These are phyloP conservation scores for Xylariomycetidae sp. DNA, from an alignment of 2,329 filamentous ascomycete genomes.

Conservation along the genomic window DNA sequence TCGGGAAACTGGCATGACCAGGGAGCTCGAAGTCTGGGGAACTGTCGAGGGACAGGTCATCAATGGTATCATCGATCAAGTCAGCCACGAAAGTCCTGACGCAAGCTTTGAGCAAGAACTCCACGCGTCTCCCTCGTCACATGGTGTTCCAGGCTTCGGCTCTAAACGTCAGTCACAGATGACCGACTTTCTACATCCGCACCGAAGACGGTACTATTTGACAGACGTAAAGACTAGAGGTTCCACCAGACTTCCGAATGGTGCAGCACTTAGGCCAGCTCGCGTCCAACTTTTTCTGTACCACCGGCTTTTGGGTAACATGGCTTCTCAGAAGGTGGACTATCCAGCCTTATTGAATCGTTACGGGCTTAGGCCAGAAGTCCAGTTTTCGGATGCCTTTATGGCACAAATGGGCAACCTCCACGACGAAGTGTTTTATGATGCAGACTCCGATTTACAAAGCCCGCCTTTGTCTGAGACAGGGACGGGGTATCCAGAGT, in stretches of 20 bases:
- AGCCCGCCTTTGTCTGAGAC: slow-evolving; percentile 27
- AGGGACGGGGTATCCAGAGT: slow-evolving; percentile 22
- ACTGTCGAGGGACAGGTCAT: slow-evolving; percentile 75
- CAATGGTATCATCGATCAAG: slow-evolving; percentile 83
- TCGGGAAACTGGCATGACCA: slow-evolving; percentile 64
- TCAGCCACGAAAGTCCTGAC: slow-evolving; percentile 75
- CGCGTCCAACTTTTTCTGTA: slow-evolving; percentile 88
- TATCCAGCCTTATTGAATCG: slow-evolving; percentile 65
- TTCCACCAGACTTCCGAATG: slow-evolving; percentile 58
- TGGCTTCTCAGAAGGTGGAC: slow-evolving; percentile 67
- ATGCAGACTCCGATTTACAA: slow-evolving; percentile 28
- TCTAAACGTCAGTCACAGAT: slow-evolving; percentile 33
- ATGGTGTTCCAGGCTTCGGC: slow-evolving; percentile 12
- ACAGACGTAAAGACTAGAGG: slow-evolving; percentile 84
- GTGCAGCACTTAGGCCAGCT: slow-evolving; percentile 65
- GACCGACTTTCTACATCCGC: slow-evolving; percentile 34
- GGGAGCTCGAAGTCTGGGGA: slow-evolving; percentile 83
- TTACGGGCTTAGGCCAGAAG: slow-evolving; percentile 63
- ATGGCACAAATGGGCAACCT: slow-evolving; percentile 68
- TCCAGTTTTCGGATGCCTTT: slow-evolving; percentile 72
- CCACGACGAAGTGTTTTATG: slow-evolving; percentile 61
- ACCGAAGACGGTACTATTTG: slow-evolving; percentile 56
- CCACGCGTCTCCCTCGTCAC: slow-evolving; percentile 31
- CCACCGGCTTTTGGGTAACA: slow-evolving; percentile 72
- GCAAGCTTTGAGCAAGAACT: slow-evolving; percentile 61